phyloP scores from a whole-genome alignment of 176 grass and related monocot species.

The Thinopyrum elongatum region DNA sequence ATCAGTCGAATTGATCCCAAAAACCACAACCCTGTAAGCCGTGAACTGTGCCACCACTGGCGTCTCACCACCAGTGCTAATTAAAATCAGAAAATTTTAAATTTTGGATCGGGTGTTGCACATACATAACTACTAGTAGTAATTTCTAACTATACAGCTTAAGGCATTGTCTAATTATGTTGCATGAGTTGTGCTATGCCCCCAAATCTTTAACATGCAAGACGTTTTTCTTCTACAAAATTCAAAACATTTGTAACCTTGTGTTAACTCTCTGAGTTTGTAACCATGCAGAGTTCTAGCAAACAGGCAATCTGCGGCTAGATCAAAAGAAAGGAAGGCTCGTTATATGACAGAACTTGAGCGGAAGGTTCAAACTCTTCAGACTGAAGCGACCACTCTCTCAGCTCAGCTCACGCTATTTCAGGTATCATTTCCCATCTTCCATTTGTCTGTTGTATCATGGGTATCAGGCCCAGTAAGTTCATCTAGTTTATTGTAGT shows the following conservation, averaged over 20 bases:
- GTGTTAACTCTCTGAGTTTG: slow-evolving; percentile 18
- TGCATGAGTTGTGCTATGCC: not conserved
- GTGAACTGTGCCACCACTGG: too few species aligned
- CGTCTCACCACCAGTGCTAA: too few species aligned
- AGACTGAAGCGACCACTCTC: slow-evolving; percentile 99
- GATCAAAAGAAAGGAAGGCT: slow-evolving; percentile 98
- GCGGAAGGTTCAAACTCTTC: slow-evolving; percentile 95
- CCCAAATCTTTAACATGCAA: not conserved
- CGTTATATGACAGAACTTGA: slow-evolving; percentile 97
- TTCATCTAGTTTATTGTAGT: slow-evolving; percentile 16
- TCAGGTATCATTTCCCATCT: slow-evolving; percentile 51
- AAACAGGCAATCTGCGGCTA: slow-evolving; percentile 93
- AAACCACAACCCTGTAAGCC: too few species aligned
- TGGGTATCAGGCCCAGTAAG: slow-evolving; percentile 20
- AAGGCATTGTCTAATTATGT: not conserved
- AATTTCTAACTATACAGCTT: not conserved
- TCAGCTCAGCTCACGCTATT: slow-evolving; percentile 95
- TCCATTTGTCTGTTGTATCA: not conserved
- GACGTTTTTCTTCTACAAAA: not conserved
- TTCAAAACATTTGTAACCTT: not conserved
- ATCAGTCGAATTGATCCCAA: too few species aligned
- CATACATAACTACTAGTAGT: too few species aligned
- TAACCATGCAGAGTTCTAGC: slow-evolving; percentile 78
- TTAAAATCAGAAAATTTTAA: too few species aligned
- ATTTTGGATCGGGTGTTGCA: too few species aligned